Percentiles rank a stretch among this genome's conserved stretches.
Conservation (phyloP, 1,284 basidiomycete species). For the Naganishia liquefaciens region DNA sequence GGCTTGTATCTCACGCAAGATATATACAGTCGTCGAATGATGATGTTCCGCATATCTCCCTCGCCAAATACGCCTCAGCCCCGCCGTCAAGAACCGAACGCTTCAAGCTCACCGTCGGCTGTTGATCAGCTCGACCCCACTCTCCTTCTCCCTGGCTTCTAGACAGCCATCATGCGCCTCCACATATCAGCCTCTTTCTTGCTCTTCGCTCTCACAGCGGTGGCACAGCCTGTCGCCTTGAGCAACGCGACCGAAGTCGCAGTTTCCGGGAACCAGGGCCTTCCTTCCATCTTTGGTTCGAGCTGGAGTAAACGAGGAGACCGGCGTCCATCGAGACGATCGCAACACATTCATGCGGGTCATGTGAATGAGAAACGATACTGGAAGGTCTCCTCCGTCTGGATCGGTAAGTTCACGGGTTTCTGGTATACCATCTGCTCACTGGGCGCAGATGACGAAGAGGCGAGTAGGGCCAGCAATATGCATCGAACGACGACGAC, state of each 20-base stretch:
- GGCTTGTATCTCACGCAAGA: background rate
- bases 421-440: background rate
- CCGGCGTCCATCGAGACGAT: background rate
- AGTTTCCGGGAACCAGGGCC: too few relatives aligned
- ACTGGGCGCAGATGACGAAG: background rate
- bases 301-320: background rate
- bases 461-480: background rate
- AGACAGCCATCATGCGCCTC: background rate
- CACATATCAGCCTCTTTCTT: background rate
- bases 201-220: background rate
- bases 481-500: slow-evolving; percentile 6
- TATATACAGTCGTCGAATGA: background rate
- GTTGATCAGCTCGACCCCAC: background rate
- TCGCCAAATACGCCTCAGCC: background rate
- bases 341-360: background rate
- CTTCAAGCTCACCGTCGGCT: background rate
- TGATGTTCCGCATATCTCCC: background rate
- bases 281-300: background rate
- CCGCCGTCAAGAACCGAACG: background rate
- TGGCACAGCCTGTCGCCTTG: background rate
- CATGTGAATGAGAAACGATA: slow-evolving; percentile 13
- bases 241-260: too few relatives aligned
- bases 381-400: slow-evolving; percentile 16
- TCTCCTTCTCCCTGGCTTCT: background rate
- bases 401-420: slow-evolving; percentile 4